Conservation (phyloP, 169 alveolate species). For the Plasmodium sp. region DNA sequence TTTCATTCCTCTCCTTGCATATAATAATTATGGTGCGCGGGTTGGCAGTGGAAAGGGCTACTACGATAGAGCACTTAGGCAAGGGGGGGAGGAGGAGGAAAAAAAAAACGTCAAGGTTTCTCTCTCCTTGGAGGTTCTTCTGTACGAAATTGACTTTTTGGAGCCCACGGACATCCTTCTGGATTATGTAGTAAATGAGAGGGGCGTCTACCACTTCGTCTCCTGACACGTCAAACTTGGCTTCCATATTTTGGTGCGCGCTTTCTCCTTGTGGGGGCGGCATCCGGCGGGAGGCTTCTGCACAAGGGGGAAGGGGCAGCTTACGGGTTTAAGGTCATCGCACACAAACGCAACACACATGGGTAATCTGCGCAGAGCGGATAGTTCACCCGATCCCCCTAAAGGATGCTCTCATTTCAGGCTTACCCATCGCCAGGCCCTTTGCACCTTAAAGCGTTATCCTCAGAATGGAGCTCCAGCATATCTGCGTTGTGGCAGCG, state of each 20-base stretch:
- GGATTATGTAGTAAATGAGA: conserved; percentile 62
- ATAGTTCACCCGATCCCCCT: neutral
- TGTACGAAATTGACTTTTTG: conserved; percentile 36
- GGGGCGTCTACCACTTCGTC: conserved; percentile 25
- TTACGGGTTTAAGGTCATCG: neutral
- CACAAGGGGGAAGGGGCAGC: neutral
- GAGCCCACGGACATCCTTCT: conserved; percentile 33
- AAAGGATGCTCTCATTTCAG: neutral
- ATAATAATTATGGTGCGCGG: conserved; percentile 44
- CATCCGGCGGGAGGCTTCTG: conserved; percentile 1
- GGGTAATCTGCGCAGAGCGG: neutral
- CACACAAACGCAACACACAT: neutral
- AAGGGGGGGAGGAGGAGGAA: neutral
- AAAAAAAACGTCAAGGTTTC: conserved; percentile 15
- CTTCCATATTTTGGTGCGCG: neutral
- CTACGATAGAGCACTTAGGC: conserved; percentile 36
- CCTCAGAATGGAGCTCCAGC: conserved; percentile 17
- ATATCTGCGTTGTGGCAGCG: neutral
- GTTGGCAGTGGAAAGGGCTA: conserved; percentile 71
- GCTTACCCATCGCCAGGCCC: conserved; percentile 25
- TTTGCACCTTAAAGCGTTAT: neutral
- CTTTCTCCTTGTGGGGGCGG: neutral
- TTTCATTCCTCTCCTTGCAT: conserved; percentile 54
- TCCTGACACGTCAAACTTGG: neutral
- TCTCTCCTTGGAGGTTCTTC: conserved; percentile 24